Base-by-base conservation (phyloP, 2,329 filamentous ascomycete genomes). In the Ophiosphaerella narmari region DNA sequence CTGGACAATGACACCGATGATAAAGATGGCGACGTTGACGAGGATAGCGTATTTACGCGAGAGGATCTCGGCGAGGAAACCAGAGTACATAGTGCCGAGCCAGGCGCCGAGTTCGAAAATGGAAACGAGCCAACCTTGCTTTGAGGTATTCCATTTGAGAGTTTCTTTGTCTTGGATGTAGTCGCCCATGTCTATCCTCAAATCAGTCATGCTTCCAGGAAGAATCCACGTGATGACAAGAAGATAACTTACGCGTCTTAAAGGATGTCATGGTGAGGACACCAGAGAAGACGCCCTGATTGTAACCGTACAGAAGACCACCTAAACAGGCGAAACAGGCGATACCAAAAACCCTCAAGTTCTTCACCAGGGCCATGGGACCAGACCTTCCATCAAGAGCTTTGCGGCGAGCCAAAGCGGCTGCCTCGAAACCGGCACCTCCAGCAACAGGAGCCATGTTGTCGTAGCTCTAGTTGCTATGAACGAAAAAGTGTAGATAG, bases 61-160 rank as follows among this genome's bases (percentile, higher is more conserved):
- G 46, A 87, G 70, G 5, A 81, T 77, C 65, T 91, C 88, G 13
- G 87, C 87, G 16, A 91, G 71, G 63, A 87, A 87, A 1, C 87
- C 86, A 9, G 83, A 87, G 31, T 87, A 78, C 4, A 91, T 74
- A 0, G 86, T 83, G 29, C 89, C 88, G 16, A 89, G 64, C 87
- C 87, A 91, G 39, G 88, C 88, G 40, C 88, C 88, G 2, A 91
- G 80, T 66, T 91, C 87, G 32, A 91, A 82, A 56, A 90, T 90
- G 2, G 87, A 78, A 1, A 76, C 76, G 32, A 79, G 70, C 76
- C 76, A 78, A 14, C 77, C 77, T 46, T 77, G 73, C 48, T 75
- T 74, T 2, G 73, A 76, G 3, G 64, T 55, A 46, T 73, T 55
- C 64, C 67, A 67, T 48, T 56, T 52, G 3, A 70, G 52, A 0